Evolutionary conservation across 805 yeast genomes (phyloP), one percentile per base, ranked within the genome.

Genomic region (Pichia sporocuriosa): DNA sequence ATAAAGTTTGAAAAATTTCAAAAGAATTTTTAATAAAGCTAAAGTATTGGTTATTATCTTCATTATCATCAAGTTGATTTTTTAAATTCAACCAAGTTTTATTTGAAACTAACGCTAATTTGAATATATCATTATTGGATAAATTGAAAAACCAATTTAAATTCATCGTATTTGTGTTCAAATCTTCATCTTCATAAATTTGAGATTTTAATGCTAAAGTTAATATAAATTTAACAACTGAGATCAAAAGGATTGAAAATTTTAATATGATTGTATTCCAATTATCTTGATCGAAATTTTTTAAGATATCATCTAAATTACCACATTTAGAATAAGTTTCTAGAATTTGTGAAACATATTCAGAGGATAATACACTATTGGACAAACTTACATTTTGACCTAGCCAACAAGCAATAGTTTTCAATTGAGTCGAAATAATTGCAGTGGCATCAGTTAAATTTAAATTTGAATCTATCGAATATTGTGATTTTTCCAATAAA

Each of bases 301-400:
- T n/a, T n/a, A 10, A 37, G 35, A 40, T 7, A 13, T 23, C 32
- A 5, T 15, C n/a, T 8, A 43, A 30, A 16, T 40, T 32, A 10
- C 33, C 25, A 12, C 15, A n/a, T 22, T 29, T 13, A 5, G 40
- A 24, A 35, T 45, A 44, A 25, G n/a, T 19, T 11, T 40, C 35
- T 20, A 44, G 32, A 12, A 43, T 25, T 16, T 37, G 28, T 20
- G 32, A 38, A 6, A 87, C 79, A 52, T 80, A 81, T 17, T 84
- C 65, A 54, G 89, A 83, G 48, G 94, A 77, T 34, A 87, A 64
- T 1, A 90, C 73, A 0, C 90, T 84, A 19, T 81, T 84, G n/a
- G 87, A 75, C 34, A 87, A 63, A 7, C 89, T 75, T 3, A 45
- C 42, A 44, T 81, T 73, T 44, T 86, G 86, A 42, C 75, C 70